A percentile compares a stretch with the other conserved stretches of the same genome.
These are phyloP conservation scores for Myriosclerotinia curreyana DNA, from an alignment of 2,329 filamentous ascomycete species.

Conservation along the genomic window DNA sequence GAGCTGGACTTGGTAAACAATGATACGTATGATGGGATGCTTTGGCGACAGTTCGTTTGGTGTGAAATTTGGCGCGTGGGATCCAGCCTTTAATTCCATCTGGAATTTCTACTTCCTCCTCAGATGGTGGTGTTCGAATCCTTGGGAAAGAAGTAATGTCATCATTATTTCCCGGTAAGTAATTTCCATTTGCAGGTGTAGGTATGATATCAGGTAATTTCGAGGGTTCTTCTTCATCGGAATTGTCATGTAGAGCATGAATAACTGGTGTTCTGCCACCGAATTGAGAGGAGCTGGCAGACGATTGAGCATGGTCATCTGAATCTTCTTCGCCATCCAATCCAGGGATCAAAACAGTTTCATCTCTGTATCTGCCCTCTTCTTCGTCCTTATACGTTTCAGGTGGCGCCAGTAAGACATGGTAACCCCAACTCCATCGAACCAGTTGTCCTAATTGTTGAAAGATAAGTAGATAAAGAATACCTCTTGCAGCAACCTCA, in stretches of 20 bases:
- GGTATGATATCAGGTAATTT: constrained; percentile 31
- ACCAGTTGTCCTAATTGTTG: constrained; percentile 95
- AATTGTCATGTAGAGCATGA: constrained; percentile 36
- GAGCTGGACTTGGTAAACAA: constrained; percentile 51
- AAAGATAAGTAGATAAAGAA: constrained; percentile 93
- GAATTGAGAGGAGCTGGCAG: constrained; percentile 36
- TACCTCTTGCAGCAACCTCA: constrained; percentile 88
- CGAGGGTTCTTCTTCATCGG: constrained; percentile 45
- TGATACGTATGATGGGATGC: constrained; percentile 41
- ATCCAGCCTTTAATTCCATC: constrained; percentile 45
- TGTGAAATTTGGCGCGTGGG: constrained; percentile 40
- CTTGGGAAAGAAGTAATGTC: constrained; percentile 63
- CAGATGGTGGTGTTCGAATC: constrained; percentile 42
- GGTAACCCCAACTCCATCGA: constrained; percentile 97
- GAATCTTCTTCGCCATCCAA: constrained; percentile 41
- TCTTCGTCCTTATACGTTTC: constrained; percentile 62
- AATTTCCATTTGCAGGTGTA: constrained; percentile 33
- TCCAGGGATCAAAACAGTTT: constrained; percentile 49
- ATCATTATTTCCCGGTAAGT: constrained; percentile 22
- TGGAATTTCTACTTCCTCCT: constrained; percentile 39
- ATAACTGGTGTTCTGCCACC: constrained; percentile 39
- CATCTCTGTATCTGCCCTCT: constrained; percentile 57
- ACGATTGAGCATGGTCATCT: constrained; percentile 26
- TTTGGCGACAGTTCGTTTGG: constrained; percentile 32
- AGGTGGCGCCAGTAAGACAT: constrained; percentile 85